Evolutionary conservation across 805 yeast species (phyloP).

Genomic region (Torulaspora maleeae): DNA sequence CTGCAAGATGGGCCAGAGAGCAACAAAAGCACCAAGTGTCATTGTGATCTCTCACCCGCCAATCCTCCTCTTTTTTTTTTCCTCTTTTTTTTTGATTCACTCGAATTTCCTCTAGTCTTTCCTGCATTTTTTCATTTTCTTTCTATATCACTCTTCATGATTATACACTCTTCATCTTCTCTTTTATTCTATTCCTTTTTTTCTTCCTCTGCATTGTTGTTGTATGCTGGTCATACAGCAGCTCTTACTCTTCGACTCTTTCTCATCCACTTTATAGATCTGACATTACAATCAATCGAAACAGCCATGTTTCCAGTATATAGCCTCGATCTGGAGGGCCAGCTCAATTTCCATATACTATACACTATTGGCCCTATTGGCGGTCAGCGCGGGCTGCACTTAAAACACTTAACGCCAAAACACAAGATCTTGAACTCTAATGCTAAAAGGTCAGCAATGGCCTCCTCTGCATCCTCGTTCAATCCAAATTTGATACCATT

Average conservation of each 20-base stretch:
- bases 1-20: slow-evolving; percentile 98
- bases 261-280: slow-evolving; percentile 1
- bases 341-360: not conserved
- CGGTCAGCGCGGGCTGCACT: not conserved
- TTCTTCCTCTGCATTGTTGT: slow-evolving; percentile 10
- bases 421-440: not conserved
- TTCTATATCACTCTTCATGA: slow-evolving; percentile 10
- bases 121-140: slow-evolving; percentile 12
- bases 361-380: not conserved
- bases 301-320: not conserved
- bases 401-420: not conserved
- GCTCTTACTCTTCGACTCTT: not conserved
- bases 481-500: slow-evolving; percentile 48
- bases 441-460: not conserved
- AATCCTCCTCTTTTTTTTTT: slow-evolving; percentile 6
- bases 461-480: slow-evolving; percentile 10
- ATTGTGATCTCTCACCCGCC: slow-evolving; percentile 10
- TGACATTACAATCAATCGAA: not conserved
- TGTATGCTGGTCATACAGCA: slow-evolving; percentile 11
- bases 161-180: slow-evolving; percentile 12
- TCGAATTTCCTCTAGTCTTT: slow-evolving; percentile 6
- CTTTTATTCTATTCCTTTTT: slow-evolving; percentile 9
- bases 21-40: slow-evolving; percentile 40
- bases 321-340: not conserved
- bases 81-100: slow-evolving; percentile 4